phyloP scores from a whole-genome alignment of 306 rosid genomes.

The Trifolium dubium region DNA sequence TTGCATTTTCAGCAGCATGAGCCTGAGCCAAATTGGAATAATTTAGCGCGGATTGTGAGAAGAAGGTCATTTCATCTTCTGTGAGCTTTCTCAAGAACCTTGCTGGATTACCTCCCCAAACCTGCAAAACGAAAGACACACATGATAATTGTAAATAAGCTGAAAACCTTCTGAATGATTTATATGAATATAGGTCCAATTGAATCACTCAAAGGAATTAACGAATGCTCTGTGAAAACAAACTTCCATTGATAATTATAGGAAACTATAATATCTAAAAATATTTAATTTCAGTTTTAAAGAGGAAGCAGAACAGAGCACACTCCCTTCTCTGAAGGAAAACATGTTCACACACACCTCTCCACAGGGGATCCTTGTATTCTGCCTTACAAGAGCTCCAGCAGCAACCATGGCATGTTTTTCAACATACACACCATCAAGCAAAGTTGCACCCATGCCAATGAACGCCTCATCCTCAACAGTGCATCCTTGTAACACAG shows the following conservation, averaged over 20 bases:
- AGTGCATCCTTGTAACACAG: constrained; percentile 91
- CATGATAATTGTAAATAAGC: constrained; percentile 11
- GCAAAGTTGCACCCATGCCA: constrained; percentile 94
- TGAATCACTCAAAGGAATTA: constrained; percentile 23
- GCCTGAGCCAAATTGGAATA: constrained; percentile 88
- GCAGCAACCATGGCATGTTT: constrained; percentile 96
- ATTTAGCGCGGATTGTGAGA: constrained; percentile 82
- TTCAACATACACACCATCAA: constrained; percentile 89
- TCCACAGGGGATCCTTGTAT: constrained; percentile 89
- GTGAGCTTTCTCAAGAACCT: constrained; percentile 92
- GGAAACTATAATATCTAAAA: constrained; percentile 21
- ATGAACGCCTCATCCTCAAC: constrained; percentile 97
- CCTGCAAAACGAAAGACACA: constrained; percentile 53
- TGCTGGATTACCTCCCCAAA: constrained; percentile 99
- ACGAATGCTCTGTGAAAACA: constrained; percentile 4
- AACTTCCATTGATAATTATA: constrained; percentile 17
- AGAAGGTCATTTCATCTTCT: constrained; percentile 87
- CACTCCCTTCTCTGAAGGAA: constrained; percentile 6
- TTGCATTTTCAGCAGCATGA: constrained; percentile 91
- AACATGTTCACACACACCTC: constrained; percentile 68
- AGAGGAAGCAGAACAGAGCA: constrained; percentile 13
- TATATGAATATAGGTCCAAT: constrained; percentile 16
- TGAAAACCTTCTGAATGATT: constrained; percentile 26
- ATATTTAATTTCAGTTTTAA: constrained; percentile 5
- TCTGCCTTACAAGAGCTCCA: constrained; percentile 95